phyloP scores from a whole-genome alignment of 108 stramenopile species.

The Cyclotella atomus region DNA sequence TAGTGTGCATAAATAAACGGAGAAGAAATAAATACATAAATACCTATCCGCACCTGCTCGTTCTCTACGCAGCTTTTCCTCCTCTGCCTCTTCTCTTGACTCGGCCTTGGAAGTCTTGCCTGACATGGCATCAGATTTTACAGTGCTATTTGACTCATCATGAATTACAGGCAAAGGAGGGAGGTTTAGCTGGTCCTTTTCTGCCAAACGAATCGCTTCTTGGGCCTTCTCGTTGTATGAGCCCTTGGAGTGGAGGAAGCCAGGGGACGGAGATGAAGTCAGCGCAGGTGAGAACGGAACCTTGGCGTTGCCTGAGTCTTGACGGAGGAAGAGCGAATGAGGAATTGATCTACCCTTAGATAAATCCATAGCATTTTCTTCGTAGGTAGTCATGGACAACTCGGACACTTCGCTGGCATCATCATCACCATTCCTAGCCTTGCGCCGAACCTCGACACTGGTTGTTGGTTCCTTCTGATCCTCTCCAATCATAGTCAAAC shows the following conservation, averaged over 20 bases:
- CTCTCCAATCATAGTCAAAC: slow-evolving; percentile 11
- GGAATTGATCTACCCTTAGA: slow-evolving; percentile 29
- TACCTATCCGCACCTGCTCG: neutral
- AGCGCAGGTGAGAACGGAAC: slow-evolving; percentile 24
- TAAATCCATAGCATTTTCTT: slow-evolving; percentile 29
- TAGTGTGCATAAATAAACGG: neutral
- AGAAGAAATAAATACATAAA: neutral
- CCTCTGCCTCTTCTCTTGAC: slow-evolving; percentile 14
- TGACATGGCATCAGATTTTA: slow-evolving; percentile 1
- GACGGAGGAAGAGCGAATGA: slow-evolving; percentile 22
- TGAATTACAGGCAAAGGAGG: slow-evolving; percentile 14
- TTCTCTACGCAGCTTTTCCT: slow-evolving; percentile 14
- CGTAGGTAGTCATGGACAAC: slow-evolving; percentile 39
- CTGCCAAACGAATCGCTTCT: slow-evolving; percentile 22
- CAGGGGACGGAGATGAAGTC: slow-evolving; percentile 19
- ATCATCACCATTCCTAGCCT: slow-evolving; percentile 5
- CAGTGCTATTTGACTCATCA: slow-evolving; percentile 13
- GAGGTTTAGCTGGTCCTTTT: slow-evolving; percentile 21
- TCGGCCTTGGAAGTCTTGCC: neutral
- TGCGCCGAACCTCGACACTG: slow-evolving; percentile 18
- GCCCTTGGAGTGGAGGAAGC: slow-evolving; percentile 8
- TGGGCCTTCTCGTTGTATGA: slow-evolving; percentile 15
- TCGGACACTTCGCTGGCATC: slow-evolving; percentile 51
- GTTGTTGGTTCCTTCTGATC: slow-evolving; percentile 2
- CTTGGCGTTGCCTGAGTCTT: slow-evolving; percentile 10